These are phyloP conservation scores for Oryza coarctata DNA, from an alignment of 176 grass and related monocot species.

Conservation along the genomic window DNA sequence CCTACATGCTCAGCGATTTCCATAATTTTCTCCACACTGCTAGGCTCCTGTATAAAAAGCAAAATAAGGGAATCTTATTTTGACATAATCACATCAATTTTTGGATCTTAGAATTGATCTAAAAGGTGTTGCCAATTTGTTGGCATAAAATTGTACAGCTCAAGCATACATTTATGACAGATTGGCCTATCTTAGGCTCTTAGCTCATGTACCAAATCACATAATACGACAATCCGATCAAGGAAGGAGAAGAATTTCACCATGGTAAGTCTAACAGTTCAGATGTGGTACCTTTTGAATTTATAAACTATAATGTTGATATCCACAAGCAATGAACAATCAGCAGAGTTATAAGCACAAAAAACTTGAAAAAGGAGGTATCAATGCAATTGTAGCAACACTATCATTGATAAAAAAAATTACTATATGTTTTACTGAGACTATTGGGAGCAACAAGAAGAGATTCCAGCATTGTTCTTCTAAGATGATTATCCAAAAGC, in stretches of 20 bases:
- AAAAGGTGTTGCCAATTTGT: background rate
- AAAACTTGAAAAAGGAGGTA: background rate
- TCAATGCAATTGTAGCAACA: background rate
- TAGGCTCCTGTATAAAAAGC: constrained; percentile 58
- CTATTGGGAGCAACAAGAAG: background rate
- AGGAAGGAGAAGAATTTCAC: background rate
- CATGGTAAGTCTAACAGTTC: background rate
- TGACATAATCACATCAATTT: background rate
- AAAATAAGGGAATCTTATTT: background rate
- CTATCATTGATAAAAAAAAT: background rate
- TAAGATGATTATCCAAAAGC: background rate
- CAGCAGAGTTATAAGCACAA: background rate
- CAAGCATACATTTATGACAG: too few species aligned
- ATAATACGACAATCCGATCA: background rate
- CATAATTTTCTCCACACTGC: constrained; percentile 93
- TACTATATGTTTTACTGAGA: background rate
- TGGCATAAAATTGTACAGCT: background rate
- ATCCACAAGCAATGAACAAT: background rate
- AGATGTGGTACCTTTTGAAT: background rate
- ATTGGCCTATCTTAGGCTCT: background rate
- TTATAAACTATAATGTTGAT: background rate
- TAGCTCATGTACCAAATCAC: background rate
- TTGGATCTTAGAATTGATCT: background rate
- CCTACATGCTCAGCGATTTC: constrained; percentile 76
- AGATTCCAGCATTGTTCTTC: background rate